Conservation (phyloP, 2,329 filamentous ascomycete genomes). For the Epichloe scottii region DNA sequence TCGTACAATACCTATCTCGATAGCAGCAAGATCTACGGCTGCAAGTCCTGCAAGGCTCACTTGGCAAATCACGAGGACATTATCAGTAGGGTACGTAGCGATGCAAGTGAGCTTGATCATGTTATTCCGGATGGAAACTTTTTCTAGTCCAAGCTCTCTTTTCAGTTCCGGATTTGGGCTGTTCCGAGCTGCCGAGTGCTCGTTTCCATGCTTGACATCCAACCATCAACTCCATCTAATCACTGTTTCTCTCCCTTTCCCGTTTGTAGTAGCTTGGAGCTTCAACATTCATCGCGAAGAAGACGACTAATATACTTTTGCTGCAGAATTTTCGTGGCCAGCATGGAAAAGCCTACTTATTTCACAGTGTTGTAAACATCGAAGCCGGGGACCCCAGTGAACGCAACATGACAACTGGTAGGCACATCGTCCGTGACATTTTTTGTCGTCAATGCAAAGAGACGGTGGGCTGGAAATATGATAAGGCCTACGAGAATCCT, state of each 20-base stretch:
- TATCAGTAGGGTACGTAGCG: conserved; percentile 63
- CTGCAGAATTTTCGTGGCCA: conserved; percentile 90
- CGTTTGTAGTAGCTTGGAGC: not conserved
- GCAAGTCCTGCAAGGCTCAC: conserved; percentile 91
- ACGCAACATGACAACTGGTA: conserved; percentile 94
- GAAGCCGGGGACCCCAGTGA: conserved; percentile 73
- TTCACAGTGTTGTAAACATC: conserved; percentile 88
- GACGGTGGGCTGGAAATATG: conserved; percentile 96
- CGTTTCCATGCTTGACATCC: not conserved
- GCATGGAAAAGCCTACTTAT: conserved; percentile 95
- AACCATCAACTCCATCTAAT: not conserved
- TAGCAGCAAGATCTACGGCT: conserved; percentile 79
- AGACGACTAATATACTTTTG: not conserved
- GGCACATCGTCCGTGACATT: conserved; percentile 90
- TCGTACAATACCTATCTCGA: conserved; percentile 86
- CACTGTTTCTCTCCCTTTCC: not conserved
- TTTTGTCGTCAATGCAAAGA: conserved; percentile 81
- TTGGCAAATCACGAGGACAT: conserved; percentile 93
- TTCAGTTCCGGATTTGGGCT: not conserved
- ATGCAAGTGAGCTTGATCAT: not conserved
- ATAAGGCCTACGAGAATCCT: conserved; percentile 81
- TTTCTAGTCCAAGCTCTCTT: not conserved
- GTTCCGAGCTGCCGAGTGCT: not conserved
- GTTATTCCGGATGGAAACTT: not conserved
- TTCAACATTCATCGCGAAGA: too few species aligned